Percentiles rank a stretch among this genome's conserved stretches.
Conservation (phyloP, 352 stramenopile species). For the Saprolegnia parasitica region DNA sequence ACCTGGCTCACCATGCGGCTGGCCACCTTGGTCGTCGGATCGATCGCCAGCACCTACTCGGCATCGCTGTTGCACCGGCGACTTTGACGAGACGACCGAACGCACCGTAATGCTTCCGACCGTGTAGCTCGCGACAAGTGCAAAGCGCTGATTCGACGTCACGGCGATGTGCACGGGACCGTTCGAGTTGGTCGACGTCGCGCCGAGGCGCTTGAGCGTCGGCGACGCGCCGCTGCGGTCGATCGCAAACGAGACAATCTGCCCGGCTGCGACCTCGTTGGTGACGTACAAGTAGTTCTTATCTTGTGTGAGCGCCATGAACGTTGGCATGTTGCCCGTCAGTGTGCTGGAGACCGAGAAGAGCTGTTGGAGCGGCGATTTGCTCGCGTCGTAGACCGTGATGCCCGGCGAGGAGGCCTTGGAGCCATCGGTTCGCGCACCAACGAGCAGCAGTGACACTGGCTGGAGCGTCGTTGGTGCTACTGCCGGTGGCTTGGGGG, state of each 20-base stretch:
- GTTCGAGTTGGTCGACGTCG: slow-evolving; percentile 8
- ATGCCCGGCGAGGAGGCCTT: too few species aligned
- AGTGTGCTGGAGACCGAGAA: too few species aligned
- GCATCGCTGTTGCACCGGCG: not conserved
- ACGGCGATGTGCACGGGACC: slow-evolving; percentile 23
- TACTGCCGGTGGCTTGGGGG: too few species aligned
- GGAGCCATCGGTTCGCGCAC: too few species aligned
- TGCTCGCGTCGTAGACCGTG: too few species aligned
- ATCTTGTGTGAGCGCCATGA: not conserved
- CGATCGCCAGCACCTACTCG: not conserved
- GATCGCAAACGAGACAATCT: slow-evolving; percentile 1
- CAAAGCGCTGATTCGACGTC: slow-evolving; percentile 14
- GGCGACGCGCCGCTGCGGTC: not conserved
- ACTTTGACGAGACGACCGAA: not conserved
- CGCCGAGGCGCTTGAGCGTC: not conserved
- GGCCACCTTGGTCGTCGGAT: not conserved
- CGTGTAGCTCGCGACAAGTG: slow-evolving; percentile 15
- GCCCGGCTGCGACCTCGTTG: not conserved
- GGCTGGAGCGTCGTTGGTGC: too few species aligned
- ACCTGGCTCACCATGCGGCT: slow-evolving; percentile 2
- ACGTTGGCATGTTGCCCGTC: not conserved
- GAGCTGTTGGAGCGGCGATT: too few species aligned
- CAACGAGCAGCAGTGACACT: too few species aligned
- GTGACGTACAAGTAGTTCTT: slow-evolving; percentile 9
- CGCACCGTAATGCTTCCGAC: slow-evolving; percentile 15